These are phyloP conservation scores for Fusarium buharicum DNA, from an alignment of 2,329 filamentous ascomycete genomes.

Conservation along the genomic window DNA sequence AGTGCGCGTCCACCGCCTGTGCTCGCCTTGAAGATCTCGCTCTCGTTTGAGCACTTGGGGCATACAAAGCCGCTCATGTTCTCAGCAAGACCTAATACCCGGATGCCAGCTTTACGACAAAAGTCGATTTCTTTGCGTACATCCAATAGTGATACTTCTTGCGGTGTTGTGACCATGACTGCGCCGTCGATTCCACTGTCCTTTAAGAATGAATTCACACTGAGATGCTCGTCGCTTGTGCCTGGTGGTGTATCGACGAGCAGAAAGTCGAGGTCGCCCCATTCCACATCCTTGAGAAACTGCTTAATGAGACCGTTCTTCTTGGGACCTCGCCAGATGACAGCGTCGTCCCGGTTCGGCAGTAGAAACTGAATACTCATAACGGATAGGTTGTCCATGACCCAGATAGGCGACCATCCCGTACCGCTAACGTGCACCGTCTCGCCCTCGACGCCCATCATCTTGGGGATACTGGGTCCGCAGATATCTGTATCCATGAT, in stretches of 20 bases:
- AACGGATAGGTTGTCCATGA: conserved; percentile 89
- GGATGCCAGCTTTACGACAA: conserved; percentile 92
- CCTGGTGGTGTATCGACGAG: conserved; percentile 96
- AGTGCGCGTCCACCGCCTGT: conserved; percentile 86
- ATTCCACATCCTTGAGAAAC: conserved; percentile 97
- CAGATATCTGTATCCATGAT: conserved; percentile 99
- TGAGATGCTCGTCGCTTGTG: conserved; percentile 94
- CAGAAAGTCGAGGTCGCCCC: conserved; percentile 93
- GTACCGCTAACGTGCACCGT: conserved; percentile 89
- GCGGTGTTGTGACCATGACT: conserved; percentile 91
- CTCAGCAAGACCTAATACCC: conserved; percentile 88
- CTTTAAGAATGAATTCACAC: conserved; percentile 90
- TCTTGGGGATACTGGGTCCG: conserved; percentile 95
- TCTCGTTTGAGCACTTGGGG: conserved; percentile 84
- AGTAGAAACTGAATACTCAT: conserved; percentile 99
- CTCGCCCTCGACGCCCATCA: conserved; percentile 96
- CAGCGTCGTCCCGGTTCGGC: conserved; percentile 89
- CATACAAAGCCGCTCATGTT: conserved; percentile 99
- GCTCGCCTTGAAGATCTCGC: conserved; percentile 88
- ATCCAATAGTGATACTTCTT: conserved; percentile 91
- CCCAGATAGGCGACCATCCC: conserved; percentile 96
- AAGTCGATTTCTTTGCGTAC: conserved; percentile 98
- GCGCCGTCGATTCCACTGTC: conserved; percentile 94
- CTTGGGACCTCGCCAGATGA: conserved; percentile 98
- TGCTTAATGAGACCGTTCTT: conserved; percentile 99